Base-by-base conservation (phyloP, 2,329 filamentous ascomycete genomes). In the Xylariaceae sp. region DNA sequence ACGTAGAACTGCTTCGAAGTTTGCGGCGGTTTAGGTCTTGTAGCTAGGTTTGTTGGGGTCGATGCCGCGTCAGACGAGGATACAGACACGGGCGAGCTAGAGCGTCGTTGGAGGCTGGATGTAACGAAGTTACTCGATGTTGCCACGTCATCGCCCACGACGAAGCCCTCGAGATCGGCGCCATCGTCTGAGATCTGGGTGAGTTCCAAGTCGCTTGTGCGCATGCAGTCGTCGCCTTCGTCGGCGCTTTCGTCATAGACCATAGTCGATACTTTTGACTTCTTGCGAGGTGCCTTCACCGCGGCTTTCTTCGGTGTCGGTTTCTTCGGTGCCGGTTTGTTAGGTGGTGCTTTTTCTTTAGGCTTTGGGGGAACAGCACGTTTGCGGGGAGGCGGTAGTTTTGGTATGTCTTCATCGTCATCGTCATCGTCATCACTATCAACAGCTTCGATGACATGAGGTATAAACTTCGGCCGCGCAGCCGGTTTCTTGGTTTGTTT, bases 171-270 rank as follows among this genome's bases (percentile, higher is more conserved):
- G 2, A 73, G 67, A 55, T 73, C 71, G 2, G 66, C 67, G 15
- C 71, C 71, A 54, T 64, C 63, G 53, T 73, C 71, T 2, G 68
- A 74, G 48, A 74, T 73, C 39, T 74, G 69, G 50, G 72, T 72
- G 10, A 73, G 58, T 48, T 74, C 73, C 5, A 75, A 59, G 57
- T 75, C 73, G 55, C 72, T 73, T 3, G 71, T 73, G 54, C 71
- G 67, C 4, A 70, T 66, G 53, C 73, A 75, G 61, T 73, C 69
- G 53, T 70, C 67, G 15, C 71, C 67, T 61, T 73, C 68, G 60
- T 73, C 71, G 7, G 71, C 71, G 52, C 70, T 72, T 59, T 73
- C 71, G 52, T 73, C 71, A 55, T 73, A 73, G 6, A 56, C 61
- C 9, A 50, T 23, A n/a, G 4, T 9, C 35, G 34, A 41, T 15